phyloP scores from a whole-genome alignment of 352 stramenopile genomes.

The Globisporangium ultimum region DNA sequence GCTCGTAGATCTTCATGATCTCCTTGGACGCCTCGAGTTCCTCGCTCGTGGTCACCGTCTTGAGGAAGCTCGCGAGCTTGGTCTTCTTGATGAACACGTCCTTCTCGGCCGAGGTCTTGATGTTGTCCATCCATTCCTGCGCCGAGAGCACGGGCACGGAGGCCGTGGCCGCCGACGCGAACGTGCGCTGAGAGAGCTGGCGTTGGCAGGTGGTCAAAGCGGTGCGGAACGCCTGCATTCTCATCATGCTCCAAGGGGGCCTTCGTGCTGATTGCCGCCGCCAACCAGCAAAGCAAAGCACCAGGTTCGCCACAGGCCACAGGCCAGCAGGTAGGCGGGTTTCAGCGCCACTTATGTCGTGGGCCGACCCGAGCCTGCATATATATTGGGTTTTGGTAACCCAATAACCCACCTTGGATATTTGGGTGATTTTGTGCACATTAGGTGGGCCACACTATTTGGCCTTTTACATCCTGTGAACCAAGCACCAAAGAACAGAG shows the following conservation, averaged over 20 bases:
- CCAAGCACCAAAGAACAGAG: too few species aligned
- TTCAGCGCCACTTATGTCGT: too few species aligned
- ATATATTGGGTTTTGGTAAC: too few species aligned
- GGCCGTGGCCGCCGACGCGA: constrained; percentile 20
- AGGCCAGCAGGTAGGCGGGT: too few species aligned
- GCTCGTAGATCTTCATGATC: constrained; percentile 88
- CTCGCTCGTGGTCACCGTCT: constrained; percentile 77
- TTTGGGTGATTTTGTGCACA: too few species aligned
- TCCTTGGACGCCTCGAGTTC: constrained; percentile 76
- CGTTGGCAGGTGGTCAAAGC: constrained; percentile 51
- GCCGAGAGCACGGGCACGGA: constrained; percentile 46
- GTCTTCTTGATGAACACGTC: constrained; percentile 80
- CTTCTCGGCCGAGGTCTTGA: constrained; percentile 63
- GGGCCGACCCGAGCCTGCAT: too few species aligned
- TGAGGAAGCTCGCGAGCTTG: constrained; percentile 81
- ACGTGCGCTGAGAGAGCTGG: constrained; percentile 41
- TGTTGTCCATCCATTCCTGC: constrained; percentile 82
- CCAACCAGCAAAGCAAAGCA: neutral
- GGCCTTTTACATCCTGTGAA: too few species aligned
- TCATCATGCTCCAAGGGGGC: constrained; percentile 15
- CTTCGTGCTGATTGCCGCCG: too few species aligned
- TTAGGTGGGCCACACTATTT: too few species aligned
- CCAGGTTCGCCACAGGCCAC: too few species aligned
- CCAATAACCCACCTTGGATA: too few species aligned
- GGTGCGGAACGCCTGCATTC: constrained; percentile 69